Evolutionary conservation across 768 basidiomycete species (phyloP).

Genomic region (Sarcomyxa edulis): DNA sequence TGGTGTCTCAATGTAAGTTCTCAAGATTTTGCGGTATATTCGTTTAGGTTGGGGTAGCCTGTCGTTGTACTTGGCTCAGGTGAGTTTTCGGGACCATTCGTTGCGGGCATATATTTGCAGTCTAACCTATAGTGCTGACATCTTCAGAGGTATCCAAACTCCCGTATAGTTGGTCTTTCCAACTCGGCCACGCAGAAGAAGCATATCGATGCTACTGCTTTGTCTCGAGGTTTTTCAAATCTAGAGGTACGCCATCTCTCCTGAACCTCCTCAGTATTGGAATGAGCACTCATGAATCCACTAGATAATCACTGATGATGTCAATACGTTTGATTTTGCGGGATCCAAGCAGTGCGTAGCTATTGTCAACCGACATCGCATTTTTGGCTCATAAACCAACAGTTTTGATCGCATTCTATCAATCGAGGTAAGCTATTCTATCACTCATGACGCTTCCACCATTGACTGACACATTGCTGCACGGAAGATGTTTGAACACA

Average conservation of each 20-base stretch:
- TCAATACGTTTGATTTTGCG: conserved; percentile 57
- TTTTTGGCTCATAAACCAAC: background rate
- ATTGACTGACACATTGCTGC: background rate
- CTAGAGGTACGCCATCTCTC: conserved; percentile 32
- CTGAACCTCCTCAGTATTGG: background rate
- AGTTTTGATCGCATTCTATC: conserved; percentile 70
- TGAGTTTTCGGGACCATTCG: no score
- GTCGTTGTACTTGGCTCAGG: conserved; percentile 59
- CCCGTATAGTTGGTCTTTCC: conserved; percentile 57
- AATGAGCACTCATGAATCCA: background rate
- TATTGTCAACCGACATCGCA: background rate
- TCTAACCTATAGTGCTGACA: no score
- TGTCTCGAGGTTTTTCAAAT: conserved; percentile 45
- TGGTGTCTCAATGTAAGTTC: background rate
- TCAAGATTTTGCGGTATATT: background rate
- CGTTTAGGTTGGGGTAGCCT: conserved; percentile 64
- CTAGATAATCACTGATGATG: conserved; percentile 64
- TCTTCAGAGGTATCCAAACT: conserved; percentile 60
- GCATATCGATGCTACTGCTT: conserved; percentile 51
- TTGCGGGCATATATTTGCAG: no score
- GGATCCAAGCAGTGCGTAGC: conserved; percentile 34
- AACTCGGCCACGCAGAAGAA: conserved; percentile 65
- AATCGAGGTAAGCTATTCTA: conserved; percentile 61
- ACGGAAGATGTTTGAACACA: conserved; percentile 65
- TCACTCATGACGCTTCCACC: background rate